phyloP scores from a whole-genome alignment of 1,284 basidiomycete species.

The Puccinia hordei region DNA sequence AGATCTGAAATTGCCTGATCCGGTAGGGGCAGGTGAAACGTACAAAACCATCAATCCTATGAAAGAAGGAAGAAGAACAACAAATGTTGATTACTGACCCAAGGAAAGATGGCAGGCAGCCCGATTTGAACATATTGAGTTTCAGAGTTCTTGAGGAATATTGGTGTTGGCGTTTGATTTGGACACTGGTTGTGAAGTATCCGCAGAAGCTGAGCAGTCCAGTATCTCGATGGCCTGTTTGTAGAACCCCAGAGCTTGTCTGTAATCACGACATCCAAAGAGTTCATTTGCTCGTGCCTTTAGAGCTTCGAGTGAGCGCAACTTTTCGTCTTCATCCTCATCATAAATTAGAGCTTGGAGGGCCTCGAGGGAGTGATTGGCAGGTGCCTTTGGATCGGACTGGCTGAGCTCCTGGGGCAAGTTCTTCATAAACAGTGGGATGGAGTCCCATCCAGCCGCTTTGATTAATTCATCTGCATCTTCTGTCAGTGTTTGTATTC shows the following conservation, averaged over 20 bases:
- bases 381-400: not conserved
- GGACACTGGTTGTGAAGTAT: not conserved
- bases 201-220: not conserved
- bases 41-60: not conserved
- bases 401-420: slow-evolving; percentile 11
- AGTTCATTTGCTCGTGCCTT: slow-evolving; percentile 43
- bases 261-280: slow-evolving; percentile 15
- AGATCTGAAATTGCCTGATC: slow-evolving; percentile 35
- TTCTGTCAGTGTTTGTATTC: slow-evolving; percentile 79
- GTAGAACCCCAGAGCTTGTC: slow-evolving; percentile 46
- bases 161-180: no score
- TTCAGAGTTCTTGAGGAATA: not conserved
- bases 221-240: slow-evolving; percentile 41
- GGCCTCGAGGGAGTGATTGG: slow-evolving; percentile 30
- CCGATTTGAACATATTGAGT: slow-evolving; percentile 35
- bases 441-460: slow-evolving; percentile 29
- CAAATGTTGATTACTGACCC: slow-evolving; percentile 27
- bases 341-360: slow-evolving; percentile 46
- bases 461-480: slow-evolving; percentile 24
- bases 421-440: slow-evolving; percentile 44
- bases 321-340: not conserved
- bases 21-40: not conserved
- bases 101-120: slow-evolving; percentile 49
- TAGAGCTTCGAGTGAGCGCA: slow-evolving; percentile 18
- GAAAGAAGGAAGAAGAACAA: no score